A percentile compares a stretch with the other conserved stretches of the same genome.
Conservation (phyloP, 2,329 filamentous ascomycete species). For the Amylocarpus encephaloides region DNA sequence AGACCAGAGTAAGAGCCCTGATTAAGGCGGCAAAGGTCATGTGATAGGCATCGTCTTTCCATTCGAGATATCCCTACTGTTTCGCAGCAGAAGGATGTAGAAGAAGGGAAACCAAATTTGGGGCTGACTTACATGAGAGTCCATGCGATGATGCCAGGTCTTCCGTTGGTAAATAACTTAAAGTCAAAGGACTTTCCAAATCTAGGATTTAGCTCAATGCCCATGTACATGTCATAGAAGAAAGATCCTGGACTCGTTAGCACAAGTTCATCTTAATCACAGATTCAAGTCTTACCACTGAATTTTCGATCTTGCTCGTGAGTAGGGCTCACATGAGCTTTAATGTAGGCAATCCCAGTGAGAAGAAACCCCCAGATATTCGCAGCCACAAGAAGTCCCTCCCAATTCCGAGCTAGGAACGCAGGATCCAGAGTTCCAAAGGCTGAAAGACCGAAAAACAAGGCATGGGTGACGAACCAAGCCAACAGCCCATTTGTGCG, state of each 20-base stretch:
- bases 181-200: conserved; percentile 39
- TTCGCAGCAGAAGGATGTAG: not conserved
- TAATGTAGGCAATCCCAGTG: conserved; percentile 33
- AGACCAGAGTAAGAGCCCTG: not conserved
- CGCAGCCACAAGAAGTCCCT: conserved; percentile 34
- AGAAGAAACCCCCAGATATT: conserved; percentile 35
- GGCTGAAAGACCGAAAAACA: conserved; percentile 27
- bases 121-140: conserved; percentile 37
- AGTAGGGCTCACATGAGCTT: conserved; percentile 35
- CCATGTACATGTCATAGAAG: conserved; percentile 41
- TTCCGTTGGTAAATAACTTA: conserved; percentile 42
- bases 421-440: conserved; percentile 34
- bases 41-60: too few species aligned
- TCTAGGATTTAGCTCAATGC: conserved; percentile 41
- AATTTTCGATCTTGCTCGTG: conserved; percentile 39
- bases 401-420: conserved; percentile 39
- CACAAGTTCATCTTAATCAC: not conserved
- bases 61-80: too few species aligned
- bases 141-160: conserved; percentile 43
- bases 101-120: not conserved
- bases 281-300: conserved; percentile 29
- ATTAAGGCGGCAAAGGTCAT: too few species aligned
- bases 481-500: conserved; percentile 38
- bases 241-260: conserved; percentile 29
- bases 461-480: conserved; percentile 35